These are phyloP conservation scores for Clavariopsis aquatica DNA, from an alignment of 495 filamentous ascomycete genomes.

Conservation along the genomic window DNA sequence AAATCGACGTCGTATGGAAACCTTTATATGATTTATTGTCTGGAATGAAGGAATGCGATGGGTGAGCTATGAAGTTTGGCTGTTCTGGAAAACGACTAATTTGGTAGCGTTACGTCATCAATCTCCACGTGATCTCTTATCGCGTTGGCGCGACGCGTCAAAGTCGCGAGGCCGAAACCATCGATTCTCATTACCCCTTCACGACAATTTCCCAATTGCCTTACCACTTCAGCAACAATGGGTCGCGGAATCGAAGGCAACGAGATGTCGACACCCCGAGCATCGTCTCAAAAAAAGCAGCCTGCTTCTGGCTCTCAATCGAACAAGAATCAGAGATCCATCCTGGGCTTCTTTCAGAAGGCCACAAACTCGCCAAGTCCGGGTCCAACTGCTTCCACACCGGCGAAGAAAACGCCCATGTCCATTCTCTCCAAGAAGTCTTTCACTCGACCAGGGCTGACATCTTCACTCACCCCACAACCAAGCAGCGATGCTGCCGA, in stretches of 20 bases:
- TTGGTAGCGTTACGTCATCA: no score
- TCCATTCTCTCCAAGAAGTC: constrained; percentile 25
- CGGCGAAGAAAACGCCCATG: constrained; percentile 45
- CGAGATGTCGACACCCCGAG: constrained; percentile 44
- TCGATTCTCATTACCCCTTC: not conserved
- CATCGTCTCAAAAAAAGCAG: constrained; percentile 40
- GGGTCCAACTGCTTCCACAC: constrained; percentile 48
- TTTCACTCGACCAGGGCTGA: constrained; percentile 34
- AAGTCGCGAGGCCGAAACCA: not conserved
- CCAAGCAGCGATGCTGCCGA: constrained; percentile 73
- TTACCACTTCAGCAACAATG: constrained; percentile 34
- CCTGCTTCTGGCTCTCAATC: constrained; percentile 42
- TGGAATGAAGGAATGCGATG: no score
- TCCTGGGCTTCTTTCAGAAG: constrained; percentile 84
- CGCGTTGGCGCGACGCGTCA: not conserved
- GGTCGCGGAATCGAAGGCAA: constrained; percentile 48
- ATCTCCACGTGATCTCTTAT: not conserved
- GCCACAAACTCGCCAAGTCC: constrained; percentile 52
- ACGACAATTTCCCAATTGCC: not conserved
- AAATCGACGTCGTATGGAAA: no score
- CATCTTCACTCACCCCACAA: constrained; percentile 62
- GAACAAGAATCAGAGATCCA: constrained; percentile 72
- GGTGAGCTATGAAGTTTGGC: no score
- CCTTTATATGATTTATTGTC: no score
- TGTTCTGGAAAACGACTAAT: no score